phyloP scores from a whole-genome alignment of 2,329 filamentous ascomycete species.

The Aspergillus quadricinctus region DNA sequence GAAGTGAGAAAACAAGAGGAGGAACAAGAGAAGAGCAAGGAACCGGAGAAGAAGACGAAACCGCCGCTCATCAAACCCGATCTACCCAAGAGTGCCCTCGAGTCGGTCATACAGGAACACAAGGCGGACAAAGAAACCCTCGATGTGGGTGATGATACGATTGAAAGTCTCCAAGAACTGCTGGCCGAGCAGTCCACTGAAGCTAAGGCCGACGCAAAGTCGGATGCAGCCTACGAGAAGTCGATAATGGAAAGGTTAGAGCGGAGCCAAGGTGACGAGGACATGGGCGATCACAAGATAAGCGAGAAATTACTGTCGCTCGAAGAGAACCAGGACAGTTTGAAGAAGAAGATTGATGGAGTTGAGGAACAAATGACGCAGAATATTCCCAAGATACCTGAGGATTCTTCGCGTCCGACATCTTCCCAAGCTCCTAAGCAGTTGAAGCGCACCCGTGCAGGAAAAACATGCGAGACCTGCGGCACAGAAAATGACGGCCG shows the following conservation, averaged over 20 bases:
- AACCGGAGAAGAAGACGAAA: constrained; percentile 15
- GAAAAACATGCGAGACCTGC: constrained; percentile 21
- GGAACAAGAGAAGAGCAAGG: not conserved
- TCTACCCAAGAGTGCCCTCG: constrained; percentile 40
- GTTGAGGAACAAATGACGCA: constrained; percentile 35
- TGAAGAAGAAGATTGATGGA: constrained; percentile 36
- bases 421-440: constrained; percentile 9
- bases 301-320: constrained; percentile 38
- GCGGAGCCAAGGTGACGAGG: constrained; percentile 13
- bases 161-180: constrained; percentile 42
- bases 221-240: constrained; percentile 30
- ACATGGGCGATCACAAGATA: constrained; percentile 33
- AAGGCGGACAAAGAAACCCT: constrained; percentile 36
- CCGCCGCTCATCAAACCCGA: constrained; percentile 31
- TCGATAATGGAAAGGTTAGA: constrained; percentile 23
- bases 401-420: constrained; percentile 12
- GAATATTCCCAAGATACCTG: constrained; percentile 15
- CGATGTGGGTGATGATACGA: constrained; percentile 41
- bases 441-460: constrained; percentile 5
- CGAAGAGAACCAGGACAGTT: constrained; percentile 37
- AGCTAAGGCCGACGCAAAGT: constrained; percentile 25
- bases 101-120: constrained; percentile 38
- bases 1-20: not conserved
- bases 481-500: constrained; percentile 22
- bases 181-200: constrained; percentile 29